Conservation (phyloP, 768 basidiomycete species). For the Rhodotorula diobovata region DNA sequence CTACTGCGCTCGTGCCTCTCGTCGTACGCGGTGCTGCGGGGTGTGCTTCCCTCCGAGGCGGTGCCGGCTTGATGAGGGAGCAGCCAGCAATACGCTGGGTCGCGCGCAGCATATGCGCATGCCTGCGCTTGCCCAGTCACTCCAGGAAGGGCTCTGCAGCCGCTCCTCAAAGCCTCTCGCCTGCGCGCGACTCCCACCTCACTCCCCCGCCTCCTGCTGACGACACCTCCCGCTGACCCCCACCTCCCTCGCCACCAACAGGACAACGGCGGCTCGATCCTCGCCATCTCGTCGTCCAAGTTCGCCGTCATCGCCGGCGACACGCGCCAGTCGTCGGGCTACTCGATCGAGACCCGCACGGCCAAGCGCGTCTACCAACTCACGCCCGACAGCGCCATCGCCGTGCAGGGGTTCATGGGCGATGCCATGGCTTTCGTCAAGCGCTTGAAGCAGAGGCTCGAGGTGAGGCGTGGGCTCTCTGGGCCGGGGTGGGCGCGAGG, state of each 20-base stretch:
- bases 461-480: conserved; percentile 57
- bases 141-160: neutral
- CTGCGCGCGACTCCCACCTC: no score
- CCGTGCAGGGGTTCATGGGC: conserved; percentile 94
- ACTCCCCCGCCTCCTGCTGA: neutral
- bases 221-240: neutral
- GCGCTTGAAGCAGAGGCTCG: conserved; percentile 87
- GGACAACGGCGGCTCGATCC: conserved; percentile 86
- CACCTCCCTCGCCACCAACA: neutral
- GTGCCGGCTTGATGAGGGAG: no score
- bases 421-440: conserved; percentile 98
- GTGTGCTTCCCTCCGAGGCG: no score
- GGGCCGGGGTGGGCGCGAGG: neutral
- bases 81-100: no score
- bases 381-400: conserved; percentile 65
- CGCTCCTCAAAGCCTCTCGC: neutral
- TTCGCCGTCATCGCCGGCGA: conserved; percentile 95
- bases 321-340: conserved; percentile 95
- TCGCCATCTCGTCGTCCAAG: conserved; percentile 81
- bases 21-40: no score
- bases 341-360: conserved; percentile 94
- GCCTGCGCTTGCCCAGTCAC: no score
- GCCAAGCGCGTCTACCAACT: conserved; percentile 90
- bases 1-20: no score
- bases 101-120: no score